A percentile compares a stretch with the other conserved stretches of the same genome.
phyloP scores from a whole-genome alignment of 129 eudicot genomes.

The Centaurea solstitialis region DNA sequence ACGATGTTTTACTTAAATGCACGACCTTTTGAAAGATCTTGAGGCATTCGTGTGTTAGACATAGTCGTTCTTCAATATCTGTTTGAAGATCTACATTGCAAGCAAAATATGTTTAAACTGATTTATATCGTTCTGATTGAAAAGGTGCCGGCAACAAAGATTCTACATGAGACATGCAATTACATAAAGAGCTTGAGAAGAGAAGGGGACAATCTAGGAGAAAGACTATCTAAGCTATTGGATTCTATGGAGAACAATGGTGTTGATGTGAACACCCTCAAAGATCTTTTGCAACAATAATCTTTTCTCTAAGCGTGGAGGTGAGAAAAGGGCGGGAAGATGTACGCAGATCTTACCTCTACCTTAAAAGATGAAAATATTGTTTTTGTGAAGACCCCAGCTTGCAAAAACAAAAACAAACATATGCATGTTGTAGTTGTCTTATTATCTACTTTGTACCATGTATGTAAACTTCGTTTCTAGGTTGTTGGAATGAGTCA shows the following conservation, averaged over 20 bases:
- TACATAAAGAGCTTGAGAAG: constrained; percentile 59
- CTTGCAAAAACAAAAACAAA: no score
- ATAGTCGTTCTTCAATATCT: background rate
- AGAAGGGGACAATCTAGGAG: constrained; percentile 45
- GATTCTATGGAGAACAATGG: constrained; percentile 28
- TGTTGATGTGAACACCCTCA: constrained; percentile 32
- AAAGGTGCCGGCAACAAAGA: constrained; percentile 40
- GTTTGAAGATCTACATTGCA: background rate
- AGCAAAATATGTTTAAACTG: background rate
- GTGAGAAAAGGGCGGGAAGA: no score
- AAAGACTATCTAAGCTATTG: constrained; percentile 35
- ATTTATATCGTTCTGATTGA: background rate
- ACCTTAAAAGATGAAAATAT: background rate
- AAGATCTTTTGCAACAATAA: background rate
- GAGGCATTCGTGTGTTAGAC: background rate
- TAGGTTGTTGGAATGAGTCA: background rate
- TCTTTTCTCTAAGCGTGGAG: background rate
- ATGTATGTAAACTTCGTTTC: no score
- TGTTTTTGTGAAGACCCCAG: background rate
- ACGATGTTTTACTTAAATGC: background rate
- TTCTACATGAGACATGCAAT: constrained; percentile 49
- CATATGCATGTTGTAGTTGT: background rate
- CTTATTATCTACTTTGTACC: background rate
- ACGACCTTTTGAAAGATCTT: background rate
- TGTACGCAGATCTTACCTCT: no score